Base-by-base conservation (phyloP, 2,329 filamentous ascomycete species). In the Endocalyx cinctus region DNA sequence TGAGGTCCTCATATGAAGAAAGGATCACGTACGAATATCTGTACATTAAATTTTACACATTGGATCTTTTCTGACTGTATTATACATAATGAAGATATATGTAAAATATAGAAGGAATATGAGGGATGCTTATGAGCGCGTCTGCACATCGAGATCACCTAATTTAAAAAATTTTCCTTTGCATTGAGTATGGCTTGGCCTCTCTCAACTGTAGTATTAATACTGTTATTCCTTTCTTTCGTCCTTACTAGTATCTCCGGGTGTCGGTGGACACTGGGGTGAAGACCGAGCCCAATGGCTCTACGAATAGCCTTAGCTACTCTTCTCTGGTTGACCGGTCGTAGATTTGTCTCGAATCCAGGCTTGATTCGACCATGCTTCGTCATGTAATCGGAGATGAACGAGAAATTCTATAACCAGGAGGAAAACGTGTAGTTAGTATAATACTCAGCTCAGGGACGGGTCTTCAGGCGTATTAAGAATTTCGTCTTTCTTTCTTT, bases 251-350 rank as follows among this genome's bases (percentile, higher is more conserved):
- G 59, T 37, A 94, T 70, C 60, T 94, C 85, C 4, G 92, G 92
- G 64, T 98, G 92, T 46, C 72, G 70, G 66, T 98, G 86, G 35
- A 94, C 83, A 58, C 82, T 94, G 16, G 92, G 92, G 74, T 97
- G 88, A 40, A 97, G 69, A 12, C 92, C 92, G 55, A 96, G 74
- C 2, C 89, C 92, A 51, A 97, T 82, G 14, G 86, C 83, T 49
- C 92, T 77, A 46, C 92, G 73, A 51, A 98, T 84, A 33, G 94
- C 90, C 70, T 94, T 96, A 42, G 90, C 85, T 56, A 98, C 79
- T 65, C 84, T 88, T 47, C 92, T 76, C 69, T 98, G 92, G 69
- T 97, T 97, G 46, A 86, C 83, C 3, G 85, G 84, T 37, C 87
- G 76, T 41, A 98, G 69, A 11, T 87, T 87, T 0, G 89, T 97